Conservation (phyloP, 2,329 filamentous ascomycete genomes). For the Madurella fahalii region DNA sequence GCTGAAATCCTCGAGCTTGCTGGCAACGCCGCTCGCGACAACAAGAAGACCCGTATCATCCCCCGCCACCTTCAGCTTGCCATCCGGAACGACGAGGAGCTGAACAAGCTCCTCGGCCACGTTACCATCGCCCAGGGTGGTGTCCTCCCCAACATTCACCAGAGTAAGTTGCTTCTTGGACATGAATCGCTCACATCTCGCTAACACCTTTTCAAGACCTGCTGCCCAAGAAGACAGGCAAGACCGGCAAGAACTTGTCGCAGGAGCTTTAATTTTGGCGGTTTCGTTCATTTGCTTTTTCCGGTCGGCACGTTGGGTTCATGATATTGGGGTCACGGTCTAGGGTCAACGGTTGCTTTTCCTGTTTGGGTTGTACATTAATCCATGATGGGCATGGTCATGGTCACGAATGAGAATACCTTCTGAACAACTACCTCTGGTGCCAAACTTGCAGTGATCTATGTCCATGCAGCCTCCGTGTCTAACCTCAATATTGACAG, state of each 20-base stretch:
- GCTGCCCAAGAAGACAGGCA: constrained; percentile 97
- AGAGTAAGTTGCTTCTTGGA: constrained; percentile 62
- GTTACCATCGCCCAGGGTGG: constrained; percentile 96
- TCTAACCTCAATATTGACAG: background rate
- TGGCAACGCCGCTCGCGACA: constrained; percentile 97
- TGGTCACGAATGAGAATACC: constrained; percentile 60
- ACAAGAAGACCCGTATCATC: constrained; percentile 99
- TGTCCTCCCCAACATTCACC: constrained; percentile 96
- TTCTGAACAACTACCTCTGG: constrained; percentile 38
- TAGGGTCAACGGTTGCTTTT: constrained; percentile 67
- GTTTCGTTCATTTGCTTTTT: constrained; percentile 48
- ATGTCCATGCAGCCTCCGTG: background rate
- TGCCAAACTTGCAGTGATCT: background rate
- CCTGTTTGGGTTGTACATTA: constrained; percentile 69
- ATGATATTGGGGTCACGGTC: constrained; percentile 80
- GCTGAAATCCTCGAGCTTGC: constrained; percentile 98
- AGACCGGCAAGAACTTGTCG: constrained; percentile 86
- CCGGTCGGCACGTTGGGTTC: constrained; percentile 66
- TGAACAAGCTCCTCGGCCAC: constrained; percentile 97
- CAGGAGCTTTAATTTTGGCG: constrained; percentile 76
- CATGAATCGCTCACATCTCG: background rate
- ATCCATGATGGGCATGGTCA: constrained; percentile 55
- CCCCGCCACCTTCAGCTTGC: constrained; percentile 97
- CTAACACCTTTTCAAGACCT: constrained; percentile 63
- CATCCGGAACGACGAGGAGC: constrained; percentile 98